Percentiles rank a stretch among this genome's conserved stretches.
Conservation (phyloP, 2,329 filamentous ascomycete species). For the Dryadomyces quercus-mongolicae region DNA sequence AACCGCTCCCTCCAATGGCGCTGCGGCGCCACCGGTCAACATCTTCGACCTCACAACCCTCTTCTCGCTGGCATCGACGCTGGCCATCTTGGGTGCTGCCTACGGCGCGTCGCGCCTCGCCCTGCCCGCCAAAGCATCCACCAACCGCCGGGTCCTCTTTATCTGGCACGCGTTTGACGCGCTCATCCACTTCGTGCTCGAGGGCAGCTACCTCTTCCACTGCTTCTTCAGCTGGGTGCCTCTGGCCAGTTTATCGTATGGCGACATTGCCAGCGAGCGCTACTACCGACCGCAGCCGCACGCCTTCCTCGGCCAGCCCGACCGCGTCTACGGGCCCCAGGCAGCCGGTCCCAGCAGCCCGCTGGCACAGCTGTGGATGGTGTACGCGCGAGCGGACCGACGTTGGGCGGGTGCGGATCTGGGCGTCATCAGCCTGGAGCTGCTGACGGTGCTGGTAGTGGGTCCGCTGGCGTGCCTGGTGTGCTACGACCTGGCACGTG, state of each 20-base stretch:
- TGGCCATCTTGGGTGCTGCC: slow-evolving; percentile 38
- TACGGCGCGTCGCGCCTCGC: slow-evolving; percentile 34
- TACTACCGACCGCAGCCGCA: slow-evolving; percentile 33
- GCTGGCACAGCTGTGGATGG: slow-evolving; percentile 54
- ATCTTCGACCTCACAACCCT: slow-evolving; percentile 49
- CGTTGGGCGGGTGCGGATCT: slow-evolving; percentile 53
- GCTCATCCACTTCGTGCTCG: slow-evolving; percentile 80
- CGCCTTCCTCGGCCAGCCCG: slow-evolving; percentile 37
- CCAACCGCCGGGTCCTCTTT: slow-evolving; percentile 69
- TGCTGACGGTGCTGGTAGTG: slow-evolving; percentile 51
- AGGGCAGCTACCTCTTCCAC: slow-evolving; percentile 85
- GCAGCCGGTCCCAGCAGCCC: slow-evolving; percentile 30
- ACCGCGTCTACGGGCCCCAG: slow-evolving; percentile 44
- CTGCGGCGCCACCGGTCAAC: slow-evolving; percentile 37
- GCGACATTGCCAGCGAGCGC: slow-evolving; percentile 19
- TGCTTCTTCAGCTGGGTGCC: slow-evolving; percentile 62
- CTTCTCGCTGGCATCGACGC: slow-evolving; percentile 41
- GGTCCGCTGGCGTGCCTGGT: slow-evolving; percentile 48
- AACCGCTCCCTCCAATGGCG: slow-evolving; percentile 4
- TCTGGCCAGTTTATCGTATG: slow-evolving; percentile 18
- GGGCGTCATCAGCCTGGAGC: slow-evolving; percentile 50
- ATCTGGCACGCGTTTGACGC: slow-evolving; percentile 93
- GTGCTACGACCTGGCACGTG: slow-evolving; percentile 46
- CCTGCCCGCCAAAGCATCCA: slow-evolving; percentile 37
- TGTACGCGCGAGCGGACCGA: slow-evolving; percentile 52